Evolutionary conservation across 2,329 filamentous ascomycete genomes (phyloP), one percentile per base, ranked within the genome.

Genomic region (Fusarium pilosicola): DNA sequence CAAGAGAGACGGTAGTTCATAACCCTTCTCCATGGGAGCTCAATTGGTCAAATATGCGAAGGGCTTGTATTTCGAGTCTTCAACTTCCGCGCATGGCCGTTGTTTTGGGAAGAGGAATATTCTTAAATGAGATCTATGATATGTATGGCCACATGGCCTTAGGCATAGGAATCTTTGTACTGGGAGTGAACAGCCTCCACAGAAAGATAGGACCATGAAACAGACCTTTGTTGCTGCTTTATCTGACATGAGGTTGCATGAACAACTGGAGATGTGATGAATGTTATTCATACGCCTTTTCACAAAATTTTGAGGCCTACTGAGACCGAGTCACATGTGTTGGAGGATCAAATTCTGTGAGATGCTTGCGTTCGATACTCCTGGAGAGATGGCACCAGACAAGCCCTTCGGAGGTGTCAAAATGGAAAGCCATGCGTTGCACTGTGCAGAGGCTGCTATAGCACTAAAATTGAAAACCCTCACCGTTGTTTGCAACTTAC

Each of bases 381-480:
- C 4, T 4, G 15, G 24, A 54, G 18, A 54, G 8, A 22, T 28
- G 13, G 9, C 7, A 28, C 20, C 14, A 17, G 0, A 15, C 10
- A 18, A 13, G 0, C 7, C 28, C 10, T 36, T 24, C 30, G 17
- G 11, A 5, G 7, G 10, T 24, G 18, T 30, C 15, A 6, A 32
- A 32, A 18, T 17, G 22, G 11, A 15, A 17, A 32, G 22, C 15
- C 14, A 32, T 32, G 14, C 22, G 22, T 34, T n/a, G 7, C 8
- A 18, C 7, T n/a, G 9, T 3, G 14, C 0, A 6, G 20, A n/a
- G 14, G 7, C 3, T 24, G 7, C n/a, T 34, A 8, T 34, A 13
- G 17, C 28, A 49, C 15, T 1, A 17, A 34, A 4, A n/a, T 32
- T 13, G 2, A 22, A 3, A 24, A 24, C 8, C 10, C 10, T 10